Evolutionary conservation across 306 rosid genomes (phyloP), one percentile per base, ranked within the genome.

Genomic region (Vigna mungo): DNA sequence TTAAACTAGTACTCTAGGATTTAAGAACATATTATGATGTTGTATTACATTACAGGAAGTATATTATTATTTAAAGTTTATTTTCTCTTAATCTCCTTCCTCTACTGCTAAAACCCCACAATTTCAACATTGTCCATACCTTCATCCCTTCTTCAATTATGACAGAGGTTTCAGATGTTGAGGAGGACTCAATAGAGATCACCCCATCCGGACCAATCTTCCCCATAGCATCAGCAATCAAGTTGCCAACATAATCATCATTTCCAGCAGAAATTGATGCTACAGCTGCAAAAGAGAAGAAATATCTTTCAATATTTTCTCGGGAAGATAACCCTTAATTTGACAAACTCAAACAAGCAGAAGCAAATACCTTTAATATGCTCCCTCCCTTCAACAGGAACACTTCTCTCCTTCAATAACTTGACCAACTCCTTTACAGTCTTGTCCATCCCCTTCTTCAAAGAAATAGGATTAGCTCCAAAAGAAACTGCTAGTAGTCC

Each of bases 121-220:
- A 37, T 64, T 64, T 61, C 21, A 37, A 9, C 34, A 48, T 48
- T 67, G 55, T 53, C 39, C 51, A 76, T 87, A 95, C 97, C 97
- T 90, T 95, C 89, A 95, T 86, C 83, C 98, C 98, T 88, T 95
- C 96, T 87, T 95, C 98, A 47, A 95, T 75, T 79, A 90, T 70
- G 69, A 95, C 88, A 68, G 75, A 92, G 61, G 98, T 95, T 85
- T 95, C 97, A 76, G 86, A 87, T 25, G 96, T 85, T 43, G 90
- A 81, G 62, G 98, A 95, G 18, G 98, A 88, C 85, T 90, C 91
- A 59, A 95, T 79, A 61, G 97, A 86, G 75, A 95, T 88, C 55
- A 92, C 89, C 76, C 97, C 98, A 87, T 95, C 91, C 63, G 86
- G 86, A 77, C 97, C 98, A 85, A 95, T 95, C 90, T 90, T 95